Evolutionary conservation across 371 early-diverging fungal genomes (phyloP).

Genomic region (Rhizopus sp.): DNA sequence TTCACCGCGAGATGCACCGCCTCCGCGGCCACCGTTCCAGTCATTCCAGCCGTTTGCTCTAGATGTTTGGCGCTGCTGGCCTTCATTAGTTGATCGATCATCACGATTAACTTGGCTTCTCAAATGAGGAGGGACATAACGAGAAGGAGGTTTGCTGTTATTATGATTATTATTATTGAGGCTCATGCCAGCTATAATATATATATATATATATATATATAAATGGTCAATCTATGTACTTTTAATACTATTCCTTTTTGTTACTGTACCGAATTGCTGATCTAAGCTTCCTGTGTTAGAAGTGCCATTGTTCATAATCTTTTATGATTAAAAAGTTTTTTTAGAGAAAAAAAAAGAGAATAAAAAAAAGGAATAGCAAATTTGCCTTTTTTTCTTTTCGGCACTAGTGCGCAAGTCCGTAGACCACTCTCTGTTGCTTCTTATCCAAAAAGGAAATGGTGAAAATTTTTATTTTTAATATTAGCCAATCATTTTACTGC

Average conservation of each 20-base stretch:
- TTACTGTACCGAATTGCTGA: slow-evolving; percentile 62
- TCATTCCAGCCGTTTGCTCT: slow-evolving; percentile 31
- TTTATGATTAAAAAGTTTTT: slow-evolving; percentile 4
- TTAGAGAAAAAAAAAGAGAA: slow-evolving; percentile 27
- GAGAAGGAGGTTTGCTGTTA: slow-evolving; percentile 31
- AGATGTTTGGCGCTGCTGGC: background rate
- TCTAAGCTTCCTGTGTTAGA: slow-evolving; percentile 61
- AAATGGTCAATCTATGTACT: background rate
- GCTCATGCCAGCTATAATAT: slow-evolving; percentile 63
- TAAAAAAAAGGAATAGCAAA: slow-evolving; percentile 5
- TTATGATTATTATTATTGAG: slow-evolving; percentile 44
- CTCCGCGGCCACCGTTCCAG: slow-evolving; percentile 25
- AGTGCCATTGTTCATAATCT: slow-evolving; percentile 59
- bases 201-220: no score
- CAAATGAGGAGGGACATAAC: slow-evolving; percentile 56
- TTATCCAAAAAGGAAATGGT: background rate
- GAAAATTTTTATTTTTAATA: background rate
- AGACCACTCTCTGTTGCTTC: background rate
- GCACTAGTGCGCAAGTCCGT: background rate
- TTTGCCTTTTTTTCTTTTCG: background rate
- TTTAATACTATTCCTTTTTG: background rate
- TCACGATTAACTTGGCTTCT: slow-evolving; percentile 35
- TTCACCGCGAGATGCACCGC: slow-evolving; percentile 15
- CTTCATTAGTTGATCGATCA: slow-evolving; percentile 13
- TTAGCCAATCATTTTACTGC: background rate